phyloP scores from a whole-genome alignment of 1,284 basidiomycete species.

The Blastosporella zonata region DNA sequence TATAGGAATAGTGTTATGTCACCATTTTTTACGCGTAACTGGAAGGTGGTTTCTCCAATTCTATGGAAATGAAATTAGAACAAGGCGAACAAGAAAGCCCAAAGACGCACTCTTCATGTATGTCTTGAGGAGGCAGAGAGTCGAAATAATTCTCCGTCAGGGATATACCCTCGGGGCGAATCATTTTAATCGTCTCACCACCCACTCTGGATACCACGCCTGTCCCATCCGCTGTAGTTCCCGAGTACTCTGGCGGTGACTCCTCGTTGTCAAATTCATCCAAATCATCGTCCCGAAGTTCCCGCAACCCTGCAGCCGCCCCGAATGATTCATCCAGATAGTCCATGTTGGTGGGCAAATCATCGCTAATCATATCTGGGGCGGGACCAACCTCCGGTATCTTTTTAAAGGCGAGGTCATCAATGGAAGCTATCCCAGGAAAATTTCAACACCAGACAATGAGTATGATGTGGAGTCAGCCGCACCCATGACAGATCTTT shows the following conservation, averaged over 20 bases:
- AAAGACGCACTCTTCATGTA: conserved; percentile 43
- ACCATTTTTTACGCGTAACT: conserved; percentile 57
- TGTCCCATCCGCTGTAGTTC: conserved; percentile 26
- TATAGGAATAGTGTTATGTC: conserved; percentile 73
- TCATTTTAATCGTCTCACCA: conserved; percentile 83
- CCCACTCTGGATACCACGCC: conserved; percentile 65
- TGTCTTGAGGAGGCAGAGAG: conserved; percentile 53
- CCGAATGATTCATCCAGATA: conserved; percentile 85
- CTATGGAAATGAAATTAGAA: conserved; percentile 25
- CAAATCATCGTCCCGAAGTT: conserved; percentile 67
- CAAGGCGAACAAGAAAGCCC: neutral
- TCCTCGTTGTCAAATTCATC: conserved; percentile 57
- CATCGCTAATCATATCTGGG: conserved; percentile 89
- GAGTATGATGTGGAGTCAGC: neutral
- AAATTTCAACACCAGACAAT: neutral
- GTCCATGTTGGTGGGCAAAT: conserved; percentile 85
- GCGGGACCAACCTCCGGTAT: conserved; percentile 72
- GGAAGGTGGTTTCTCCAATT: conserved; percentile 46
- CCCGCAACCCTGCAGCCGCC: conserved; percentile 70
- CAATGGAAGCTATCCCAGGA: conserved; percentile 64
- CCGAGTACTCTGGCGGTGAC: conserved; percentile 25
- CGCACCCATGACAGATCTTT: conserved; percentile 34
- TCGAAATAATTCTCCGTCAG: conserved; percentile 75
- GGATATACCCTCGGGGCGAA: conserved; percentile 56
- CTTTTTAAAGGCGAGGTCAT: conserved; percentile 78